A percentile compares a stretch with the other conserved stretches of the same genome.
Conservation (phyloP, 371 early-diverging fungal species). For the Zychaea mexicana region DNA sequence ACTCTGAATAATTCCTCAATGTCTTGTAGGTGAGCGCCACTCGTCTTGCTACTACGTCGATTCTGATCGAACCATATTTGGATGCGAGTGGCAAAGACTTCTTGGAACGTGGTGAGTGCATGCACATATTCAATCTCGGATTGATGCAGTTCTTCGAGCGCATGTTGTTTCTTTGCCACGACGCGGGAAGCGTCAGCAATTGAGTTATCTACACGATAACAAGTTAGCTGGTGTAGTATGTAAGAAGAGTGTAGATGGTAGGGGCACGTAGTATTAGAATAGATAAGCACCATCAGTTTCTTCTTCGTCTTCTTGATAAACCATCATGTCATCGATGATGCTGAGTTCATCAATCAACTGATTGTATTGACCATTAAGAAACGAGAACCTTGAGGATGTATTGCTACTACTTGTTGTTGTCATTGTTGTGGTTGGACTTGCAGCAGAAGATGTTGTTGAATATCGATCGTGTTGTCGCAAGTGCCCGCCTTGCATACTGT, state of each 20-base stretch:
- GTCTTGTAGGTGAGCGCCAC: constrained; percentile 4
- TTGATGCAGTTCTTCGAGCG: constrained; percentile 8
- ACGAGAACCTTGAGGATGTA: background rate
- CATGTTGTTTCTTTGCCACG: background rate
- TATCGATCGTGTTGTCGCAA: background rate
- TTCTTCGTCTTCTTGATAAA: constrained; percentile 2
- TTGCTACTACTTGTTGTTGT: constrained; percentile 2
- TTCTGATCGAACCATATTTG: constrained; percentile 19
- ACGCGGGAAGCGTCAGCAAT: background rate
- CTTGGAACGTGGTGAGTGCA: constrained; percentile 21
- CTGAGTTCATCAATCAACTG: constrained; percentile 1
- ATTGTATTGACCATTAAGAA: background rate
- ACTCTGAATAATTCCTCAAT: constrained; percentile 5
- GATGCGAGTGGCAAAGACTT: constrained; percentile 10
- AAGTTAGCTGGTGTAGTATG: too few relatives aligned
- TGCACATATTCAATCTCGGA: constrained; percentile 17
- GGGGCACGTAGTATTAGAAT: background rate
- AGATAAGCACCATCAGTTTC: background rate
- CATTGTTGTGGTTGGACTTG: background rate
- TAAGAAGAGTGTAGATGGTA: too few relatives aligned
- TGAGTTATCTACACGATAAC: background rate
- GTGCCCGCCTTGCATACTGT: background rate
- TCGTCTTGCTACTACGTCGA: constrained; percentile 9
- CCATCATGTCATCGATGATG: constrained; percentile 1
- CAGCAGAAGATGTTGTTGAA: background rate